Evolutionary conservation across 768 basidiomycete genomes (phyloP).

Genomic region (Psilocybe subaeruginosa): DNA sequence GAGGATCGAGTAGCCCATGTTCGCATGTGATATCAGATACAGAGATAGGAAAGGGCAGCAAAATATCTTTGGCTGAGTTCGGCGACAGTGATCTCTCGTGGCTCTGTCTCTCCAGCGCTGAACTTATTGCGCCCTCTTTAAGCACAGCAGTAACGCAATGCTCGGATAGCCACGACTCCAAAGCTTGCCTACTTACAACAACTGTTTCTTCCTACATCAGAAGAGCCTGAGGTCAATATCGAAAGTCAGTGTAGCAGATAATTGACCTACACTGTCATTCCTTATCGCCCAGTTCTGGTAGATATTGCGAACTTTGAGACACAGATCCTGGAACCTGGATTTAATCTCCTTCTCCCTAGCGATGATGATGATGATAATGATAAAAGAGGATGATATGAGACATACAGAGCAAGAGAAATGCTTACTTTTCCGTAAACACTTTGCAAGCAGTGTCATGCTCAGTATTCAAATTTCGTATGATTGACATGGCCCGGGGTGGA

Average conservation of each 20-base stretch:
- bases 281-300: conserved; percentile 64
- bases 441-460: conserved; percentile 58
- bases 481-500: conserved; percentile 55
- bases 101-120: neutral
- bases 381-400: neutral
- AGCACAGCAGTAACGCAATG: conserved; percentile 33
- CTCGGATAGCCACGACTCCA: conserved; percentile 64
- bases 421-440: conserved; percentile 49
- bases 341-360: conserved; percentile 46
- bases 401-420: neutral
- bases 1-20: conserved; percentile 67
- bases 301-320: conserved; percentile 58
- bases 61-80: neutral
- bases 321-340: conserved; percentile 49
- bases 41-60: conserved; percentile 23
- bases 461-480: conserved; percentile 58
- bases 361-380: neutral
- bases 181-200: conserved; percentile 60
- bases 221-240: conserved; percentile 1
- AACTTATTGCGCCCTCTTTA: neutral
- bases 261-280: conserved; percentile 47
- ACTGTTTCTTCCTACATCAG: conserved; percentile 53
- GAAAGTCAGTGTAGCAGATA: neutral
- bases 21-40: conserved; percentile 57
- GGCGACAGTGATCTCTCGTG: neutral